phyloP scores from a whole-genome alignment of 352 stramenopile genomes.

The Phytophthora kernoviae region DNA sequence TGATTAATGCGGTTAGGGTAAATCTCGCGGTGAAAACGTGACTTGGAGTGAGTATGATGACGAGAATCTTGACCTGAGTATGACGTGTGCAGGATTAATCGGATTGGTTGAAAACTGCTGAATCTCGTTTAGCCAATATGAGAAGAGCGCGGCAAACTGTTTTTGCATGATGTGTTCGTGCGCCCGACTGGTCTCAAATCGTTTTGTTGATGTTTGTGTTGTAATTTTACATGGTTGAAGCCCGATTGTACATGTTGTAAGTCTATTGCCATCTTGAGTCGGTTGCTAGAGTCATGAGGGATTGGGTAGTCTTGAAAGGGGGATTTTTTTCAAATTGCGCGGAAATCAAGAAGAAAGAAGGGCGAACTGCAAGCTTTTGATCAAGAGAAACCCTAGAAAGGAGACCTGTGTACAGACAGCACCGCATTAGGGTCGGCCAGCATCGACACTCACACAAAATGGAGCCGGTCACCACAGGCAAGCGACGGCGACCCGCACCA shows the following conservation, averaged over 20 bases:
- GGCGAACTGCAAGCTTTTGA: conserved; percentile 20
- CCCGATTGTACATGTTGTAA: neutral
- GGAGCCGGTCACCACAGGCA: conserved; percentile 24
- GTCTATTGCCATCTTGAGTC: neutral
- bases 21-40: neutral
- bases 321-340: conserved; percentile 27
- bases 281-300: no score
- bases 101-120: neutral
- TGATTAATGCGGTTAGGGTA: neutral
- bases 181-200: neutral
- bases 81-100: neutral
- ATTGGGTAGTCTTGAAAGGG: conserved; percentile 29
- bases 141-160: conserved; percentile 13
- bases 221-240: no score
- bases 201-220: no score
- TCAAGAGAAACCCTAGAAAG: conserved; percentile 21
- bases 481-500: conserved; percentile 23
- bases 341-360: conserved; percentile 40
- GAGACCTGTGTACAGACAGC: neutral
- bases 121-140: neutral
- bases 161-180: conserved; percentile 15
- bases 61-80: neutral
- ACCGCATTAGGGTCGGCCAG: neutral
- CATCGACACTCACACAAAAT: conserved; percentile 6
- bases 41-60: no score